Conservation (phyloP, 108 stramenopile genomes). For the Nannochloropsis oceanica region DNA sequence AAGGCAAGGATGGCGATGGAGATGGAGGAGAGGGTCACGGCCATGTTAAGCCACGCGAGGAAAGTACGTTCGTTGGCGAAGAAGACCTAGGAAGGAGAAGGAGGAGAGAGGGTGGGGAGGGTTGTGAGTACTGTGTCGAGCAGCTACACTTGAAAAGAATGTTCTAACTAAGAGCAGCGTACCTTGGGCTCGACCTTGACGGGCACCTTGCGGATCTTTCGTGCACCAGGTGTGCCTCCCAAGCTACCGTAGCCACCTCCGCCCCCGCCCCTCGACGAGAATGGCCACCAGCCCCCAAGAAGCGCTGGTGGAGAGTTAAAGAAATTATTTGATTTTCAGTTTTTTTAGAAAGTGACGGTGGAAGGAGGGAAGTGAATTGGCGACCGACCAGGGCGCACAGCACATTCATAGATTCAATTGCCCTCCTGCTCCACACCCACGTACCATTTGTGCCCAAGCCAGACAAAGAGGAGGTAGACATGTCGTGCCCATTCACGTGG, state of each 20-base stretch:
- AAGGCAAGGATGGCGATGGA: neutral
- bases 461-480: too few species aligned
- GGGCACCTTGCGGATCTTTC: neutral
- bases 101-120: neutral
- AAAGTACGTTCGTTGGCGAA: slow-evolving; percentile 3
- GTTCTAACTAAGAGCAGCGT: neutral
- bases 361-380: too few species aligned
- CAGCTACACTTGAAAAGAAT: too few species aligned
- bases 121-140: too few species aligned
- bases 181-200: neutral
- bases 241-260: neutral
- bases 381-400: too few species aligned
- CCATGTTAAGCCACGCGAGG: neutral
- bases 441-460: too few species aligned
- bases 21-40: neutral
- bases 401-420: too few species aligned
- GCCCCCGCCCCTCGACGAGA: neutral
- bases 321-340: neutral
- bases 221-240: neutral
- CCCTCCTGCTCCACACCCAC: too few species aligned
- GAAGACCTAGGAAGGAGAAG: neutral
- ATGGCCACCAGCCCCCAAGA: neutral
- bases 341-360: too few species aligned
- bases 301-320: neutral
- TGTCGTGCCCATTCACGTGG: too few species aligned